phyloP scores from a whole-genome alignment of 352 stramenopile genomes.

The Aphanomyces cochlioides region DNA sequence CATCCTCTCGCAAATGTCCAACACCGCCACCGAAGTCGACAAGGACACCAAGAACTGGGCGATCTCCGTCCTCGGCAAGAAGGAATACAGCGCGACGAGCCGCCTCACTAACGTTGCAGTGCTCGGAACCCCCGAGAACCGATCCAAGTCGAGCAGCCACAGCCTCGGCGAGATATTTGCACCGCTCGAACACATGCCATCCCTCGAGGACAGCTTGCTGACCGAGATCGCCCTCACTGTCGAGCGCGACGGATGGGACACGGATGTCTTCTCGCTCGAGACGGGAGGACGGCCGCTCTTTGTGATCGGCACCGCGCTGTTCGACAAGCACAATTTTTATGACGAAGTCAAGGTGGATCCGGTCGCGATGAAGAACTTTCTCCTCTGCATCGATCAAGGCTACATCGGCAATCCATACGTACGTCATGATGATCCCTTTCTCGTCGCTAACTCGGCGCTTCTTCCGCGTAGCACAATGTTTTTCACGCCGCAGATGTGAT shows the following conservation, averaged over 20 bases:
- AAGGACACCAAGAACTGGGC: conserved; percentile 33
- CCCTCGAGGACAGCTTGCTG: conserved; percentile 53
- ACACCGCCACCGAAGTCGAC: conserved; percentile 22
- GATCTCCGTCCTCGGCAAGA: conserved; percentile 35
- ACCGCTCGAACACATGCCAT: conserved; percentile 53
- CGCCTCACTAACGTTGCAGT: conserved; percentile 28
- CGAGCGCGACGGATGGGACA: conserved; percentile 62
- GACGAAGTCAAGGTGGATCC: conserved; percentile 38
- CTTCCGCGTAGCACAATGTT: conserved; percentile 25
- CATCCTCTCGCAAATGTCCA: conserved; percentile 23
- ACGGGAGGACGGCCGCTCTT: conserved; percentile 31
- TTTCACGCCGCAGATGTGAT: conserved; percentile 30
- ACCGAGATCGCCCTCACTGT: conserved; percentile 50
- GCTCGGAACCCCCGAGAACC: background rate
- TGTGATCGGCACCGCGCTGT: conserved; percentile 17
- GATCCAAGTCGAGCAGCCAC: conserved; percentile 25
- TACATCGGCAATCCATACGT: conserved; percentile 28
- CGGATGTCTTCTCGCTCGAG: conserved; percentile 48
- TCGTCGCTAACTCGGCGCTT: background rate
- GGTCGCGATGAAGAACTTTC: conserved; percentile 28
- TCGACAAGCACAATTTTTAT: conserved; percentile 29
- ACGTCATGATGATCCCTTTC: background rate
- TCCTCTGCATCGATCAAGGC: conserved; percentile 19
- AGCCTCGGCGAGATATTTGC: conserved; percentile 32
- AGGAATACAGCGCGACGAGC: conserved; percentile 59